phyloP scores from a whole-genome alignment of 805 yeast species.

The Pichia cabralensis region DNA sequence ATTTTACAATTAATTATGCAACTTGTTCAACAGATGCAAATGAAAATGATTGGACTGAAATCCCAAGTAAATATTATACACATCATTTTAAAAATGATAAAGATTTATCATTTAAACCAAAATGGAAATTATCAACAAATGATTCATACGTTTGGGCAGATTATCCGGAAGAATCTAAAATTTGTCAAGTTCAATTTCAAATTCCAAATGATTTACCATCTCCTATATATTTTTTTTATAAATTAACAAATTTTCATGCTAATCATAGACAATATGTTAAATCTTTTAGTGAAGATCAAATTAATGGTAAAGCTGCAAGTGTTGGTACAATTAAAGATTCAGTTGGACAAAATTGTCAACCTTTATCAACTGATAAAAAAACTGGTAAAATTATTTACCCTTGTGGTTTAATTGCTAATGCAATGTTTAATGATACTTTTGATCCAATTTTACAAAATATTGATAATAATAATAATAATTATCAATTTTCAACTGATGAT shows the following conservation, averaged over 20 bases:
- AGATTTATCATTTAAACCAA: conserved; percentile 38
- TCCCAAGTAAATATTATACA: conserved; percentile 50
- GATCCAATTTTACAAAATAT: conserved; percentile 34
- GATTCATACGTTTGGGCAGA: conserved; percentile 30
- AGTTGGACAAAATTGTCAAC: conserved; percentile 51
- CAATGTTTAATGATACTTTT: conserved; percentile 70
- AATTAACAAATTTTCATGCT: conserved; percentile 78
- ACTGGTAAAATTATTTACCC: conserved; percentile 62
- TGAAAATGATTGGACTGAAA: conserved; percentile 32
- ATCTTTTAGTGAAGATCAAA: conserved; percentile 70
- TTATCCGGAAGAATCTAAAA: conserved; percentile 36
- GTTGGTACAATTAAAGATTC: conserved; percentile 42
- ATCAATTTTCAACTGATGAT: conserved; percentile 37
- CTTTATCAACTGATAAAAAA: conserved; percentile 37
- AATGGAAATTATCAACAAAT: conserved; percentile 51
- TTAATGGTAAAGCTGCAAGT: conserved; percentile 63
- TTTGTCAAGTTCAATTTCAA: conserved; percentile 65
- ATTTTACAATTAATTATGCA: conserved; percentile 67
- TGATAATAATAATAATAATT: conserved; percentile 32
- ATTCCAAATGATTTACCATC: conserved; percentile 64
- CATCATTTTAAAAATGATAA: conserved; percentile 45
- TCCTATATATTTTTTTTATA: conserved; percentile 72
- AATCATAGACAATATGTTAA: conserved; percentile 93
- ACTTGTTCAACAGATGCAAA: conserved; percentile 47
- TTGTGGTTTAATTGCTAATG: conserved; percentile 77